A percentile compares a stretch with the other conserved stretches of the same genome.
Conservation (phyloP, 192 early-diverging fungal species). For the Entomortierella lignicola region DNA sequence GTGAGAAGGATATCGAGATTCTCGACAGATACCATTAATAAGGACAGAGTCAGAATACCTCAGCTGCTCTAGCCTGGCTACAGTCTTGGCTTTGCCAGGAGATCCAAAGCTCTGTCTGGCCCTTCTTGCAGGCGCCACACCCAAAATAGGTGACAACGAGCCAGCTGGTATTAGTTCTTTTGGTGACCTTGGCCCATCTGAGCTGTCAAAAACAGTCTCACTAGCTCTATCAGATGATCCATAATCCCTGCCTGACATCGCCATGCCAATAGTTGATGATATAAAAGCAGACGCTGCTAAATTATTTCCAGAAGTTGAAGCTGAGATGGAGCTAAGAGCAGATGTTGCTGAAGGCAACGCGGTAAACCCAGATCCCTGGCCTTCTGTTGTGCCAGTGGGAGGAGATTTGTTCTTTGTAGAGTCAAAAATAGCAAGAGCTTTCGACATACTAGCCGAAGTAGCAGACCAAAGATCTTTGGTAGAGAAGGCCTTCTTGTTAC, state of each 20-base stretch:
- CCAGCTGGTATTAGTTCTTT: constrained; percentile 30
- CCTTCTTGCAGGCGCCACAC: constrained; percentile 30
- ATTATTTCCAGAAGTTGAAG: constrained; percentile 18
- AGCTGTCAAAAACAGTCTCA: background rate
- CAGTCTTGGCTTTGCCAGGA: constrained; percentile 46
- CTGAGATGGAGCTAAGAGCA: constrained; percentile 23
- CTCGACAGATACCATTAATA: background rate
- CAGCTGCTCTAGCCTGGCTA: constrained; percentile 35
- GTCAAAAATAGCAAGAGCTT: constrained; percentile 42
- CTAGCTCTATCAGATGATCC: background rate
- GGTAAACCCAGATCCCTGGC: constrained; percentile 1
- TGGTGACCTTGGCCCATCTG: constrained; percentile 26
- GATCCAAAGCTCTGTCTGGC: constrained; percentile 49
- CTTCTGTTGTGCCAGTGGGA: background rate
- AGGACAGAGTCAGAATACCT: constrained; percentile 12
- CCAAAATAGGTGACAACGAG: constrained; percentile 36
- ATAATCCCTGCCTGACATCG: constrained; percentile 14
- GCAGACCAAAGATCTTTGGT: constrained; percentile 55
- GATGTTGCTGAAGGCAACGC: constrained; percentile 20
- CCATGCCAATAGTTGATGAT: background rate
- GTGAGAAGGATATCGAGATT: too few species aligned
- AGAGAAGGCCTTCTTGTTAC: constrained; percentile 34
- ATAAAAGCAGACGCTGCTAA: constrained; percentile 1
- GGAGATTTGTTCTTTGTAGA: constrained; percentile 18
- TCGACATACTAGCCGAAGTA: constrained; percentile 50